Percentiles rank a stretch among this genome's conserved stretches.
phyloP scores from a whole-genome alignment of 768 basidiomycete genomes.

The Termitomyces sp. region DNA sequence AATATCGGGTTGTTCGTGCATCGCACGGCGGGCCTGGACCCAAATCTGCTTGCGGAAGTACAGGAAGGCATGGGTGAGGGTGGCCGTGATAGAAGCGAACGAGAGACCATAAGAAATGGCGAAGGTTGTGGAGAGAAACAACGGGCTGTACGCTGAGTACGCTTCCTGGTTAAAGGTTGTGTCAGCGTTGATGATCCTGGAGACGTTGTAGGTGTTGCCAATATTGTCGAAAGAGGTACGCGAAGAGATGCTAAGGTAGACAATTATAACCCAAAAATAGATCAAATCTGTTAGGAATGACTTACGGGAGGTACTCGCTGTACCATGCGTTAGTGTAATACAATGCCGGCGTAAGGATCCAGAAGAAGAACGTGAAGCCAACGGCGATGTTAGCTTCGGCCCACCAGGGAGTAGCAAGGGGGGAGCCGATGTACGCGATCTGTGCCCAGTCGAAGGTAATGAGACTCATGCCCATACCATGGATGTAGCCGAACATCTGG shows the following conservation, averaged over 20 bases:
- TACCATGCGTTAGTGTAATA: conserved; percentile 70
- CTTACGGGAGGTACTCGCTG: conserved; percentile 53
- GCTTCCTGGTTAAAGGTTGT: conserved; percentile 51
- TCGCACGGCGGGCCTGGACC: conserved; percentile 63
- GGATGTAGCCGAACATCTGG: conserved; percentile 69
- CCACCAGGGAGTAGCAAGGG: conserved; percentile 83
- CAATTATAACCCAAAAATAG: neutral
- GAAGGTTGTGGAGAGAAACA: conserved; percentile 71
- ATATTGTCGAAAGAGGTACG: conserved; percentile 66
- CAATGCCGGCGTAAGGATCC: conserved; percentile 60
- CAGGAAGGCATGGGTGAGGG: conserved; percentile 65
- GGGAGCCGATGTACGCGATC: conserved; percentile 66
- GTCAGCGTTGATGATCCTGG: conserved; percentile 50
- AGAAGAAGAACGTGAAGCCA: conserved; percentile 70
- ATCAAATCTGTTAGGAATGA: conserved; percentile 3
- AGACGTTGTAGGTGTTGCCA: conserved; percentile 55
- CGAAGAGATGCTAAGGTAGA: conserved; percentile 47
- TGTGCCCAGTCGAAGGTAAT: conserved; percentile 84
- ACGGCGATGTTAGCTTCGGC: conserved; percentile 66
- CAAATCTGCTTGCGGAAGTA: conserved; percentile 81
- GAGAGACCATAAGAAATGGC: conserved; percentile 77
- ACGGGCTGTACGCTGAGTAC: conserved; percentile 56
- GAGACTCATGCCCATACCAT: conserved; percentile 65
- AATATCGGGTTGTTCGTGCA: conserved; percentile 80
- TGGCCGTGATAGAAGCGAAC: conserved; percentile 80